Base-by-base conservation (phyloP, 768 basidiomycete species). In the Boletus patriciae region DNA sequence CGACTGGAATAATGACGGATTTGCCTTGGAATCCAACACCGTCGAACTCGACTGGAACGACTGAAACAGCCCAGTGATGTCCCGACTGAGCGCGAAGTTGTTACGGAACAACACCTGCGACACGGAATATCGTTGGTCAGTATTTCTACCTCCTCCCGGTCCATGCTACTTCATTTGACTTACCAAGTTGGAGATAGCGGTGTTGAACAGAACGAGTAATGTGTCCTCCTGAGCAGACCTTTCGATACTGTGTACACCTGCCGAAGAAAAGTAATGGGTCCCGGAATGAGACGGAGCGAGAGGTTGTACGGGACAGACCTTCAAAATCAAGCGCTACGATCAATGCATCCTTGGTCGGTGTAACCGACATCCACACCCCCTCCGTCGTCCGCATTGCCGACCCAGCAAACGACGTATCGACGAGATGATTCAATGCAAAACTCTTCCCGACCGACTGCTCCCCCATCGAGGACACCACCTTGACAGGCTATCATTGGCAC, bases 341-440 rank as follows among this genome's bases (percentile, higher is more conserved):
- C 11, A 86, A 62, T 0, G 68, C 68, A 23, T 83, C 78, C 46
- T 78, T 71, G 0, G 84, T 85, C 0, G 85, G 85, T 2, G 84
- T 84, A 9, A 83, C 81, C 1, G 84, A 85, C 78, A 86, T 80
- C 85, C 84, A 86, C 3, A 85, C 82, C 6, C 84, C 84, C 70
- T 84, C 82, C 63, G 82, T 86, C 10, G 83, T 85, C n/a, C 82
- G 72, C 83, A 86, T 84, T 0, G 84, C 85, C 10, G 78, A 82
- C 1, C 85, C 85, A 9, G 83, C 83, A 60, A 87, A 86, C 0
- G 85, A 86, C 0, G 84, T 83, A 60, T 86, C 85, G 1, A 76
- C 78, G 6, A 87, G 72, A 58, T 86, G 85, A 50, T 86, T 85
- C 37, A 86, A 64, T 0, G 80, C 71, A 51, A 78, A 86, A 50